phyloP scores from a whole-genome alignment of 768 basidiomycete genomes.

The Pulveroboletus sp. region DNA sequence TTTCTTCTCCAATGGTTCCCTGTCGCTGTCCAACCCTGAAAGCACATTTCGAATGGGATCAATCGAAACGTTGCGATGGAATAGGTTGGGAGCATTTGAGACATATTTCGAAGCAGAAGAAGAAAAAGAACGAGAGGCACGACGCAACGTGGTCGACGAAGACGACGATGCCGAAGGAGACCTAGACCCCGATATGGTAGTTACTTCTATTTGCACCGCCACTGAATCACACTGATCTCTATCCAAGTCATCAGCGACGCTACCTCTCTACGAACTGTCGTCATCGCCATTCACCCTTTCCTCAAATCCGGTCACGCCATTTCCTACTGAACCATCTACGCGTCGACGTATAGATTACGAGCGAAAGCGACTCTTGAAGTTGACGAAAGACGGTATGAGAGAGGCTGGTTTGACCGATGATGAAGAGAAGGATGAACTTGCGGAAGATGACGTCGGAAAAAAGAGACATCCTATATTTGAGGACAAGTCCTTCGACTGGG shows the following conservation, averaged over 20 bases:
- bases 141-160: slow-evolving; percentile 16
- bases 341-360: slow-evolving; percentile 32
- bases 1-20: slow-evolving; percentile 49
- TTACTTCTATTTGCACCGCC: background rate
- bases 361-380: slow-evolving; percentile 24
- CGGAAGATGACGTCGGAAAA: background rate
- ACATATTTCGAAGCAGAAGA: slow-evolving; percentile 25
- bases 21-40: slow-evolving; percentile 24
- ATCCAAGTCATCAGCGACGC: slow-evolving; percentile 25
- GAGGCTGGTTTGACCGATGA: slow-evolving; percentile 24
- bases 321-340: slow-evolving; percentile 23
- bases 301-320: slow-evolving; percentile 31
- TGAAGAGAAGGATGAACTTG: slow-evolving; percentile 21
- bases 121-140: slow-evolving; percentile 24
- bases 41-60: slow-evolving; percentile 21
- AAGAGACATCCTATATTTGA: slow-evolving; percentile 22
- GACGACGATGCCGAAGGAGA: slow-evolving; percentile 26
- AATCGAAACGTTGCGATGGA: slow-evolving; percentile 29
- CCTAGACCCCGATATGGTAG: slow-evolving; percentile 28
- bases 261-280: slow-evolving; percentile 25
- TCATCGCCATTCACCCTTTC: slow-evolving; percentile 24
- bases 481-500: slow-evolving; percentile 32
- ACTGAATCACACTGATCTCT: background rate
- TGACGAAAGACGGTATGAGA: slow-evolving; percentile 30
- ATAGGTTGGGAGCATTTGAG: slow-evolving; percentile 27